Evolutionary conservation across 352 stramenopile genomes (phyloP).

Genomic region (Pythium apleroticum): DNA sequence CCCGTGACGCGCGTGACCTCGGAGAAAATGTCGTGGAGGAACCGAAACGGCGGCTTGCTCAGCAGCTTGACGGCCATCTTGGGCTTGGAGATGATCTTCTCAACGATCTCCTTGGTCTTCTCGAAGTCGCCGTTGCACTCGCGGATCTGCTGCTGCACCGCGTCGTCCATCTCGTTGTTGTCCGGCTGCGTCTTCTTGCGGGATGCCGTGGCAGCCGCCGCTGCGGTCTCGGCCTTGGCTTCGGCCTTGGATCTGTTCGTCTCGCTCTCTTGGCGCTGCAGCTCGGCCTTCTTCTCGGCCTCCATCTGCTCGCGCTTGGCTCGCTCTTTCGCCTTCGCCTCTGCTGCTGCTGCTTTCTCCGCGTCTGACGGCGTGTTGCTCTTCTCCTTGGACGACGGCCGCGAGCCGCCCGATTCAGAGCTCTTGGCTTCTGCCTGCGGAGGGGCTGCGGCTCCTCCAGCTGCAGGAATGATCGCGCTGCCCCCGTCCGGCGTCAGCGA

Average conservation of each 20-base stretch:
- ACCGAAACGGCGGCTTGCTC: constrained; percentile 86
- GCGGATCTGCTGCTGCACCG: constrained; percentile 51
- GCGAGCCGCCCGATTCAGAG: constrained; percentile 23
- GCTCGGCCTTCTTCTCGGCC: constrained; percentile 27
- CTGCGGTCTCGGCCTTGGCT: constrained; percentile 37
- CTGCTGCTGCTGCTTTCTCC: constrained; percentile 36
- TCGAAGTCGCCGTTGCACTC: constrained; percentile 80
- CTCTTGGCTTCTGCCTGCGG: constrained; percentile 30
- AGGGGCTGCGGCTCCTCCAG: constrained; percentile 13
- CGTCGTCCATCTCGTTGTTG: constrained; percentile 54
- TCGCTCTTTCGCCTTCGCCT: constrained; percentile 57
- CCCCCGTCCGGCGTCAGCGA: constrained; percentile 56
- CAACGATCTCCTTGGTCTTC: constrained; percentile 68
- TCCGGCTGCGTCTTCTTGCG: constrained; percentile 36
- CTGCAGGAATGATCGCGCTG: constrained; percentile 17
- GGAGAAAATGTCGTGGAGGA: constrained; percentile 84
- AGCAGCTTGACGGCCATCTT: constrained; percentile 87
- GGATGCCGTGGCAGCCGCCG: constrained; percentile 18
- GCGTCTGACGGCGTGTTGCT: constrained; percentile 24
- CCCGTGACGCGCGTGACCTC: constrained; percentile 78
- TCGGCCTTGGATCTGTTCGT: constrained; percentile 28
- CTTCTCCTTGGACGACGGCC: constrained; percentile 48
- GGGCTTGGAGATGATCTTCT: constrained; percentile 80
- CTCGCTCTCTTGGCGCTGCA: constrained; percentile 16
- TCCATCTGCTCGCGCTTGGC: constrained; percentile 40